Base-by-base conservation (phyloP, 331 rosid genomes). In the Cydonia oblonga region DNA sequence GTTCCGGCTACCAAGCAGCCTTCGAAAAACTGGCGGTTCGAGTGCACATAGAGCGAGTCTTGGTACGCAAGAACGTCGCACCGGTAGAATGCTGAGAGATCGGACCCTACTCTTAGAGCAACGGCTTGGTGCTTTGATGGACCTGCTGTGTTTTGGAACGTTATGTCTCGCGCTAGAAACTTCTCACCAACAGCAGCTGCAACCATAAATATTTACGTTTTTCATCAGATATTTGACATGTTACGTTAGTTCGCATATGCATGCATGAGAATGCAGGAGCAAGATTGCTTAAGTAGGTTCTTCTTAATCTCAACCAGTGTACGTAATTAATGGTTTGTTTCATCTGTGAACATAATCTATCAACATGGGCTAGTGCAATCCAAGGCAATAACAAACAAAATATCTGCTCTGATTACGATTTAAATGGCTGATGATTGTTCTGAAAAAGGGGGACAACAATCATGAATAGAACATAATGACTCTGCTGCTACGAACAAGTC, bases 91-190 rank as follows among this genome's bases (percentile, higher is more conserved):
- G 96, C 97, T 0, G 98, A 85, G n/a, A 89, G 86, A 78, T 93
- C 98, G 0, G 83, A 86, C 28, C 91, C 97, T 0, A 88, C 96
- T 6, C 97, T 53, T 9, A 93, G 86, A 10, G 97, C 98, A 28
- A 93, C 97, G 0, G 98, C 98, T 64, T 93, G 97, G 77, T 93
- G 96, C 83, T 93, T 93, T 40, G 90, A 73, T 5, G 97, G 86
- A 0, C 98, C 98, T 0, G 98, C 97, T 11, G 96, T 74, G 96
- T 93, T 93, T 59, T 90, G 76, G 79, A 93, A 89, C 3, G 96
- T 88, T 71, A 93, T 58, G 79, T 87, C 90, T 49, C 80, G 28
- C 1, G 96, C 98, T 9, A 93, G 33, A 66, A 93, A 93, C 3
- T 88, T 25, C 30, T 29, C 87, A 1, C 98, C 97, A 51, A 84